A percentile compares a stretch with the other conserved stretches of the same genome.
Evolutionary conservation across 2,329 filamentous ascomycete species (phyloP).

Genomic region (Tricladium varicosporioides): DNA sequence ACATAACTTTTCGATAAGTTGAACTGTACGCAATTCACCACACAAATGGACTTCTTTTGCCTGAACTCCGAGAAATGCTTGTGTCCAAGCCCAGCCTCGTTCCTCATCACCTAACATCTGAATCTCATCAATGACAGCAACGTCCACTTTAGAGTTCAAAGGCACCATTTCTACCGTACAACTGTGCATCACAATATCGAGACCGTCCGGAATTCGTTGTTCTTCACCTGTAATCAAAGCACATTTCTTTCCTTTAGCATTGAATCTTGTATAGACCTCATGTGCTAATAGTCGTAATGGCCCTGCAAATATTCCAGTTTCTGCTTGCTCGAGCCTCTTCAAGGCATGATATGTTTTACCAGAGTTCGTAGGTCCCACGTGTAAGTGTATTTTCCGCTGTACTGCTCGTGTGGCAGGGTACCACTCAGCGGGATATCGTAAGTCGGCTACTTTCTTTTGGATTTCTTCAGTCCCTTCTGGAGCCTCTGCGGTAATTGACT

Average conservation of each 20-base stretch:
- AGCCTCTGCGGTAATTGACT: conserved; percentile 60
- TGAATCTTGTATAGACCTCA: conserved; percentile 88
- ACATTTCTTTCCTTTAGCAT: conserved; percentile 72
- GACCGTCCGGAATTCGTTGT: conserved; percentile 62
- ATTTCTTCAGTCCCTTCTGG: conserved; percentile 38
- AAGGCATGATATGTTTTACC: conserved; percentile 96
- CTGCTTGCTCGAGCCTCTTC: conserved; percentile 74
- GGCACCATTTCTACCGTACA: conserved; percentile 94
- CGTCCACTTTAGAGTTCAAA: conserved; percentile 55
- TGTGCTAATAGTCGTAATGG: conserved; percentile 86
- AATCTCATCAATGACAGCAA: conserved; percentile 97
- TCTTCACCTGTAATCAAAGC: conserved; percentile 91
- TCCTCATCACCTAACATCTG: conserved; percentile 86
- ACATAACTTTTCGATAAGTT: conserved; percentile 75
- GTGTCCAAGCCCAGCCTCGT: conserved; percentile 92
- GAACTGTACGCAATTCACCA: conserved; percentile 80
- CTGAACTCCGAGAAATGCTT: conserved; percentile 81
- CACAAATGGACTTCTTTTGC: conserved; percentile 91
- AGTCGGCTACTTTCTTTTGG: conserved; percentile 70
- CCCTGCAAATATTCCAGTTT: conserved; percentile 83
- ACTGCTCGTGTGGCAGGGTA: conserved; percentile 78
- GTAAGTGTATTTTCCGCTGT: conserved; percentile 82
- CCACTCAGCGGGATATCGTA: conserved; percentile 91
- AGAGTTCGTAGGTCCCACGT: conserved; percentile 96
- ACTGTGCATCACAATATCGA: conserved; percentile 63